A percentile compares a stretch with the other conserved stretches of the same genome.
Conservation (phyloP, 257 asterid genomes). For the Solanum okadae region DNA sequence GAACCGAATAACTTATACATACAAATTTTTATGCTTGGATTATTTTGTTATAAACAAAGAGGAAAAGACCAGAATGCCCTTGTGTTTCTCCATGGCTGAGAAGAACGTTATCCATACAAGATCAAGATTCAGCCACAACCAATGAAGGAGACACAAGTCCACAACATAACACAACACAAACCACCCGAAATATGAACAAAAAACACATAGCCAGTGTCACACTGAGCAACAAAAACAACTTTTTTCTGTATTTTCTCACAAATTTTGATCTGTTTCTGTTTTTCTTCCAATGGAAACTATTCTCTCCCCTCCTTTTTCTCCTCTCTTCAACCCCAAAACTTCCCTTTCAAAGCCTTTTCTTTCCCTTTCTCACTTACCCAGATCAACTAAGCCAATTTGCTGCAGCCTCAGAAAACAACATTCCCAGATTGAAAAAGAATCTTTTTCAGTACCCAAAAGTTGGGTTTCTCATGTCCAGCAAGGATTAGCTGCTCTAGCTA, state of each 20-base stretch:
- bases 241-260: constrained; percentile 23
- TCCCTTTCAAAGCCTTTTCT: not conserved
- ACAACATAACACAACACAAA: not conserved
- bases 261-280: not conserved
- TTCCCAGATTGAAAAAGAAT: constrained; percentile 13
- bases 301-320: constrained; percentile 60
- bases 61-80: constrained; percentile 7
- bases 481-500: constrained; percentile 77
- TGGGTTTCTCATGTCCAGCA: constrained; percentile 69
- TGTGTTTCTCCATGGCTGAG: not conserved
- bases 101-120: constrained; percentile 30
- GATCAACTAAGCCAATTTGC: constrained; percentile 41
- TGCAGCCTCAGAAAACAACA: constrained; percentile 38
- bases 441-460: constrained; percentile 29
- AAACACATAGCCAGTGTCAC: not conserved
- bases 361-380: constrained; percentile 23
- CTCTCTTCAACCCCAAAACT: constrained; percentile 37
- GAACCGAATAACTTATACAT: not conserved
- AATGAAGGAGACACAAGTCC: not conserved
- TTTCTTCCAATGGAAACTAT: constrained; percentile 63
- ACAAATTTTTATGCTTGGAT: not conserved
- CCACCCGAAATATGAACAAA: not conserved
- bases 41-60: too few relatives aligned
- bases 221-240: not conserved
- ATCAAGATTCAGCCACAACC: constrained; percentile 28